A percentile compares a stretch with the other conserved stretches of the same genome.
Conservation (phyloP, 2,329 filamentous ascomycete species). For the Aureobasidium sp. region DNA sequence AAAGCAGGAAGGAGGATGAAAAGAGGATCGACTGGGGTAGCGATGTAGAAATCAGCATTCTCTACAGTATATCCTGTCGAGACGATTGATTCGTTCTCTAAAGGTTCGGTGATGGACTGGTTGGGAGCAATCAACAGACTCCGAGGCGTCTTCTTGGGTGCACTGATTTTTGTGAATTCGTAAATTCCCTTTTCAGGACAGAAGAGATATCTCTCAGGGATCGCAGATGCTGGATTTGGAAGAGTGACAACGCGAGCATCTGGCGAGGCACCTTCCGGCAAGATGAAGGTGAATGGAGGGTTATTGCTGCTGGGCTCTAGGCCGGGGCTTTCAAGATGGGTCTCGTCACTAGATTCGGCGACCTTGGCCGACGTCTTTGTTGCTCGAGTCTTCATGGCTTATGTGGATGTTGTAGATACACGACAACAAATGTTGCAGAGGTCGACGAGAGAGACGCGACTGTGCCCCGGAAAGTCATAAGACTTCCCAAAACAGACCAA, state of each 20-base stretch:
- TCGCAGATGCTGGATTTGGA: slow-evolving; percentile 45
- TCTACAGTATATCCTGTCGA: slow-evolving; percentile 51
- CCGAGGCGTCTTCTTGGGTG: slow-evolving; percentile 42
- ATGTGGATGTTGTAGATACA: slow-evolving; percentile 7
- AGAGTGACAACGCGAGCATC: slow-evolving; percentile 51
- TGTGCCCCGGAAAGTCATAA: neutral
- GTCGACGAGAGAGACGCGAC: neutral
- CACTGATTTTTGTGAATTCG: slow-evolving; percentile 53
- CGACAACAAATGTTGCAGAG: neutral
- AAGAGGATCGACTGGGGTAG: slow-evolving; percentile 74
- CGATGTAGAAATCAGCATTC: slow-evolving; percentile 68
- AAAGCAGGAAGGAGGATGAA: slow-evolving; percentile 77
- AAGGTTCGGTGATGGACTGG: slow-evolving; percentile 8
- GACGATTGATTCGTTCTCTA: slow-evolving; percentile 8
- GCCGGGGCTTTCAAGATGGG: slow-evolving; percentile 17
- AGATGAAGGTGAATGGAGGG: slow-evolving; percentile 49
- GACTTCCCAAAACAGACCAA: slow-evolving; percentile 5
- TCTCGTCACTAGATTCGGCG: slow-evolving; percentile 16
- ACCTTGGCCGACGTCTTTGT: slow-evolving; percentile 19
- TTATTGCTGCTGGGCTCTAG: slow-evolving; percentile 33
- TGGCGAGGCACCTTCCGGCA: slow-evolving; percentile 46
- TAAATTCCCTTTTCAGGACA: slow-evolving; percentile 52
- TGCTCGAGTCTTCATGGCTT: slow-evolving; percentile 26
- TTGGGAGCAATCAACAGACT: slow-evolving; percentile 48
- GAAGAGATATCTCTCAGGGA: slow-evolving; percentile 48